A percentile compares a stretch with the other conserved stretches of the same genome.
These are phyloP conservation scores for Epichloe sp. DNA, from an alignment of 2,329 filamentous ascomycete species.

Conservation along the genomic window DNA sequence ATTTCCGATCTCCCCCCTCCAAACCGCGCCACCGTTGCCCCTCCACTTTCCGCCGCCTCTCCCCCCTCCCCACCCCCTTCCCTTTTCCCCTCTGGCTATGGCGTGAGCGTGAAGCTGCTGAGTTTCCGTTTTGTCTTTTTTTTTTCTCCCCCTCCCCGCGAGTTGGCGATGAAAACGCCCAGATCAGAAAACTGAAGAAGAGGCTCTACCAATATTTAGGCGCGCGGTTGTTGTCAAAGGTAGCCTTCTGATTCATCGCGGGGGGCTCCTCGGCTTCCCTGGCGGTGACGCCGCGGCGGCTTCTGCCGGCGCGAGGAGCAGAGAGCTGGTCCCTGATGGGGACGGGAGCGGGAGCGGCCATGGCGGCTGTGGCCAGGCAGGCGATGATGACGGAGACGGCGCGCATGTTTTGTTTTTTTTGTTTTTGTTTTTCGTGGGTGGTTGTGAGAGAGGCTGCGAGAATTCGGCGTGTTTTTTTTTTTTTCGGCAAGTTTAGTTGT, in stretches of 20 bases:
- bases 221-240: slow-evolving; percentile 1
- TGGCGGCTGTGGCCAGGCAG: slow-evolving; percentile 1
- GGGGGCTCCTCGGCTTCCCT: not conserved
- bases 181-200: too few species aligned
- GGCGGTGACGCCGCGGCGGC: not conserved
- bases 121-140: too few species aligned
- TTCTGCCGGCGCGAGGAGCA: not conserved
- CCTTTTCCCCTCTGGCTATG: too few species aligned
- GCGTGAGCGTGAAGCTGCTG: too few species aligned
- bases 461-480: not conserved
- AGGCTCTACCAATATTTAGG: not conserved
- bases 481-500: too few species aligned
- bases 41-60: too few species aligned
- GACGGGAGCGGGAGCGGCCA: not conserved
- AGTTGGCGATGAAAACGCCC: not conserved
- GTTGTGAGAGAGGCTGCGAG: not conserved
- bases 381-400: slow-evolving; percentile 1
- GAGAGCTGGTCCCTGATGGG: slow-evolving; percentile 3
- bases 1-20: not conserved
- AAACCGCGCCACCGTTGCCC: too few species aligned
- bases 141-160: not conserved
- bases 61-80: too few species aligned
- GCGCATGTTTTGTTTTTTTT: not conserved
- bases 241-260: not conserved
- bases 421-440: not conserved